Percentiles rank a stretch among this genome's conserved stretches.
These are phyloP conservation scores for Globisporangium camurandrum DNA, from an alignment of 352 stramenopile genomes.

Conservation along the genomic window DNA sequence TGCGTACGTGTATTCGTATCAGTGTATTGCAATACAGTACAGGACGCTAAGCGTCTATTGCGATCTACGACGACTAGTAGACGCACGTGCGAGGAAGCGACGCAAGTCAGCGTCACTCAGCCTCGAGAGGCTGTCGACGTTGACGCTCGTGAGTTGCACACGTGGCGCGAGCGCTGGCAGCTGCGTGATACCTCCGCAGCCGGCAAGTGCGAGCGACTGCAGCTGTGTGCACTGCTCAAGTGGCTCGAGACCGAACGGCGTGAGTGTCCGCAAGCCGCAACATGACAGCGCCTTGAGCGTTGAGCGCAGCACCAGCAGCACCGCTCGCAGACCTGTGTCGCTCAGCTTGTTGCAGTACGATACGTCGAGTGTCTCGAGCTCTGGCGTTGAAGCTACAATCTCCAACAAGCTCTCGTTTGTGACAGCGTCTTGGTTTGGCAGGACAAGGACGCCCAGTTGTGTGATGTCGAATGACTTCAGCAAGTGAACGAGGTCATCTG, in stretches of 20 bases:
- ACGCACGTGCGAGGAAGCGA: conserved; percentile 7
- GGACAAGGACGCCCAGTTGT: conserved; percentile 1
- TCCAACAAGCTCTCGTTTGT: conserved; percentile 2
- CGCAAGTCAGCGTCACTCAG: conserved; percentile 5
- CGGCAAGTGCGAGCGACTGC: conserved; percentile 11
- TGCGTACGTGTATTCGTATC: no score
- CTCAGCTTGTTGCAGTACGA: conserved; percentile 9
- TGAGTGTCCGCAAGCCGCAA: conserved; percentile 12
- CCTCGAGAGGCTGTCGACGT: conserved; percentile 11
- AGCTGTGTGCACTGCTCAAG: conserved; percentile 8
- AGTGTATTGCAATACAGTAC: not conserved
- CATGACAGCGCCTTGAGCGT: conserved; percentile 8
- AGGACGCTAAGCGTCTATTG: not conserved
- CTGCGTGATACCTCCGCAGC: conserved; percentile 8
- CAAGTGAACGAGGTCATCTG: not conserved
- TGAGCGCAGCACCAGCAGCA: not conserved
- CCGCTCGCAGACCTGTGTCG: not conserved
- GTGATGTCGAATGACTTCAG: not conserved
- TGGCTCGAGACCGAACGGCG: not conserved
- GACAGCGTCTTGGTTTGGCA: conserved; percentile 6
- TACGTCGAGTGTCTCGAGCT: conserved; percentile 2
- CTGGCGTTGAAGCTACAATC: conserved; percentile 1
- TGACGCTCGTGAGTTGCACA: conserved; percentile 4
- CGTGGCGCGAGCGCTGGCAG: conserved; percentile 4
- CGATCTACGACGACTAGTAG: not conserved